These are phyloP conservation scores for Fusarium udum DNA, from an alignment of 2,329 filamentous ascomycete genomes.

Conservation along the genomic window DNA sequence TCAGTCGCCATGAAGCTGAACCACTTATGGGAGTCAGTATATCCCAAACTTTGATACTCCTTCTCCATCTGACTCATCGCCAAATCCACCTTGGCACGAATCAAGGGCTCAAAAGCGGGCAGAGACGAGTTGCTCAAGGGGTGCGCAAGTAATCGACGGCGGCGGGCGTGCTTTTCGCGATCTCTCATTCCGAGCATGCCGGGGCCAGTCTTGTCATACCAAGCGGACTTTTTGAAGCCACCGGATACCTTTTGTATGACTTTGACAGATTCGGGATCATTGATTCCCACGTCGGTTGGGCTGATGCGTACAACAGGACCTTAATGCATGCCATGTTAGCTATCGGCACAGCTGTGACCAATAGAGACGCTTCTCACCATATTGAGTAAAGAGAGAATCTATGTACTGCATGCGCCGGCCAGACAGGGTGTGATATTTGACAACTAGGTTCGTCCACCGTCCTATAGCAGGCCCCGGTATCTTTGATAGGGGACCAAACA, in stretches of 20 bases:
- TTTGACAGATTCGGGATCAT: background rate
- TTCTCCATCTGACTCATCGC: background rate
- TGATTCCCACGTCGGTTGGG: background rate
- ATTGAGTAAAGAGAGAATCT: background rate
- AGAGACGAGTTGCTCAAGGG: background rate
- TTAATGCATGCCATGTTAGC: background rate
- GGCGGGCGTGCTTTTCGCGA: background rate
- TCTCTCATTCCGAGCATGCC: slow-evolving; percentile 7
- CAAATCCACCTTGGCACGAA: background rate
- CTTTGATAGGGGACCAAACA: background rate
- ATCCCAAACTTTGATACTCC: background rate
- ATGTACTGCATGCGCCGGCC: background rate
- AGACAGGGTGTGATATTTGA: background rate
- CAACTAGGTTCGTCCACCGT: background rate
- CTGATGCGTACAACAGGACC: background rate
- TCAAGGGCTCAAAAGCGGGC: background rate
- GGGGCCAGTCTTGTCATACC: background rate
- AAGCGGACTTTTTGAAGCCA: background rate
- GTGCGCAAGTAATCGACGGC: background rate
- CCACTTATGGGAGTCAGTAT: background rate
- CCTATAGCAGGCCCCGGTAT: background rate
- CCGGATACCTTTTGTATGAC: background rate
- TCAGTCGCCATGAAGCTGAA: slow-evolving; percentile 10
- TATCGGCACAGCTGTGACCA: rapidly evolving
- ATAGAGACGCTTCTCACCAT: rapidly evolving